These are phyloP conservation scores for Penicillium sp. DNA, from an alignment of 2,329 filamentous ascomycete species.

Conservation along the genomic window DNA sequence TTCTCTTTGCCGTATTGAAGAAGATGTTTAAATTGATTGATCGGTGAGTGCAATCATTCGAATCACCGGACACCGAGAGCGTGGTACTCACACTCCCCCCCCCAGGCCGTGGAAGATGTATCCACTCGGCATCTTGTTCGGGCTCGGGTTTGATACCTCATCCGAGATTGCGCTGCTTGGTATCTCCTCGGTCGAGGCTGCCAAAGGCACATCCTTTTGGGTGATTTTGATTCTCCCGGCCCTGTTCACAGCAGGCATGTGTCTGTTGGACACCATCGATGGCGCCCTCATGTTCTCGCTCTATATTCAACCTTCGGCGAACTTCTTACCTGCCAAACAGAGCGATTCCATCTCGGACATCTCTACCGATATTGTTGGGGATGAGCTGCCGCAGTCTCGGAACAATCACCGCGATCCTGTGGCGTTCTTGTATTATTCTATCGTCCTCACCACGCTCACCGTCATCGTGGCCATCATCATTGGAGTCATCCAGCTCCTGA, in stretches of 20 bases:
- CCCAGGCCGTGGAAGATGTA: slow-evolving; percentile 81
- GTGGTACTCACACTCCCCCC: neutral
- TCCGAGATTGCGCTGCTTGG: slow-evolving; percentile 89
- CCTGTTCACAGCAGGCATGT: slow-evolving; percentile 93
- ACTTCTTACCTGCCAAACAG: slow-evolving; percentile 32
- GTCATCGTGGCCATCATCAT: slow-evolving; percentile 80
- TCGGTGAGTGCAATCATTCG: slow-evolving; percentile 26
- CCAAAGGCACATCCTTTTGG: slow-evolving; percentile 85
- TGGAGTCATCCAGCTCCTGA: slow-evolving; percentile 76
- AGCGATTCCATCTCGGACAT: slow-evolving; percentile 14
- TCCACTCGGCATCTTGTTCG: slow-evolving; percentile 79
- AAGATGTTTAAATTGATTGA: slow-evolving; percentile 69
- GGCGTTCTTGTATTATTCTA: slow-evolving; percentile 91
- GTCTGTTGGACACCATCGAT: slow-evolving; percentile 84
- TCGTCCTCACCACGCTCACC: slow-evolving; percentile 76
- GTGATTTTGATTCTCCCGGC: slow-evolving; percentile 86
- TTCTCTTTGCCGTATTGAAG: slow-evolving; percentile 65
- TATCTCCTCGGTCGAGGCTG: slow-evolving; percentile 80
- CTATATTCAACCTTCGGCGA: slow-evolving; percentile 58
- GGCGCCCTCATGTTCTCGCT: slow-evolving; percentile 92
- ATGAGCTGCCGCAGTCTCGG: slow-evolving; percentile 19
- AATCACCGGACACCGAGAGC: too few relatives aligned
- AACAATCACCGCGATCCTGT: slow-evolving; percentile 65
- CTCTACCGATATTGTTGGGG: slow-evolving; percentile 12
- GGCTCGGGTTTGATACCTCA: slow-evolving; percentile 89